Percentiles rank a stretch among this genome's conserved stretches.
phyloP scores from a whole-genome alignment of 1,284 basidiomycete species.

The Heterobasidion parviporum region DNA sequence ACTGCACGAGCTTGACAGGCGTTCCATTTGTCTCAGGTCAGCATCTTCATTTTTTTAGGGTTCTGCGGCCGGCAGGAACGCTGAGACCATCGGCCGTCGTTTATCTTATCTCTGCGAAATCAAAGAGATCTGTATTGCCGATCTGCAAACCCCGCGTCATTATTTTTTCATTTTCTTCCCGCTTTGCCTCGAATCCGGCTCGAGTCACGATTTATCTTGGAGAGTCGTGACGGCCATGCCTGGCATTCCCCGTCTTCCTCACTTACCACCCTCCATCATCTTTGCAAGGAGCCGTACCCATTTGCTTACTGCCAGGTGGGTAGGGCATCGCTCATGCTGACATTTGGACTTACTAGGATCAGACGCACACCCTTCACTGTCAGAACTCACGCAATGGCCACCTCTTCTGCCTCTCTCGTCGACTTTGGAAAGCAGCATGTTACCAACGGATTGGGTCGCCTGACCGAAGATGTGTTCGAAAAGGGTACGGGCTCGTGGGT shows the following conservation, averaged over 20 bases:
- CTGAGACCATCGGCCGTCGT: no score
- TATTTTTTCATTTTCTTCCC: no score
- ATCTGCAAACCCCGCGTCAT: no score
- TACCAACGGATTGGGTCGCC: slow-evolving; percentile 58
- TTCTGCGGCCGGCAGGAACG: no score
- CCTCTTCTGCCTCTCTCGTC: slow-evolving; percentile 6
- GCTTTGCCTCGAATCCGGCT: neutral
- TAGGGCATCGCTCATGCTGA: neutral
- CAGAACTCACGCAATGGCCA: slow-evolving; percentile 5
- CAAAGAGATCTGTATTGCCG: no score
- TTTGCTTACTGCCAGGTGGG: neutral
- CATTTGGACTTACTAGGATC: neutral
- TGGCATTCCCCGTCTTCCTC: neutral
- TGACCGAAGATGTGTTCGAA: slow-evolving; percentile 67
- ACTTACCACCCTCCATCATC: neutral
- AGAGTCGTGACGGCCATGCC: neutral
- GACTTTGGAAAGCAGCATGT: slow-evolving; percentile 59
- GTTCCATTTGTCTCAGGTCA: no score
- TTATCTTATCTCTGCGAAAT: no score
- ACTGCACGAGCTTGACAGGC: no score
- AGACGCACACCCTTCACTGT: neutral
- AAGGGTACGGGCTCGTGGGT: slow-evolving; percentile 77
- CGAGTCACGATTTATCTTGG: neutral
- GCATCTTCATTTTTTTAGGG: no score
- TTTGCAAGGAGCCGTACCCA: no score